Conservation (phyloP, 2,329 filamentous ascomycete species). For the Fusarium concolor region DNA sequence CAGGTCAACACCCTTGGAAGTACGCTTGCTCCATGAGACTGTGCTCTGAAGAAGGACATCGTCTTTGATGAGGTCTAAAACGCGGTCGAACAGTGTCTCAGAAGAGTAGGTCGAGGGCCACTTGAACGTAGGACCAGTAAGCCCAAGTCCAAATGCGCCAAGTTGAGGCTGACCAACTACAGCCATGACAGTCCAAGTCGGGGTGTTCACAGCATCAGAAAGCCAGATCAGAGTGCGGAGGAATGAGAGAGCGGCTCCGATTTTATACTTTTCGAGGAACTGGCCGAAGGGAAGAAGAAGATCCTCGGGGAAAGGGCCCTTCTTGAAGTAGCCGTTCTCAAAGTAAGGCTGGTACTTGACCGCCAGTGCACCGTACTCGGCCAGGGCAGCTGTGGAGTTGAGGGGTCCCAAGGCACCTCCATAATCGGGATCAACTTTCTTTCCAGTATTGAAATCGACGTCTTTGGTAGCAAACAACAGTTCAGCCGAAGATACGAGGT, state of each 20-base stretch:
- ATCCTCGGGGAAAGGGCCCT: conserved; percentile 6
- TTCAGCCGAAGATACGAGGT: background rate
- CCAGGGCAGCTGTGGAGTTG: background rate
- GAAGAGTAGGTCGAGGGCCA: conserved; percentile 21
- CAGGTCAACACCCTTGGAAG: background rate
- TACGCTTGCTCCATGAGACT: conserved; percentile 11
- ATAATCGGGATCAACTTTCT: conserved; percentile 16
- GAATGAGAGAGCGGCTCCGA: conserved; percentile 4
- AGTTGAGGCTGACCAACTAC: conserved; percentile 27
- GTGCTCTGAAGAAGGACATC: conserved; percentile 30
- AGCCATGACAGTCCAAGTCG: conserved; percentile 32
- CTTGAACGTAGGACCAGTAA: conserved; percentile 19
- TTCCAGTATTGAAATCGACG: conserved; percentile 25
- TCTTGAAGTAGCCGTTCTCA: conserved; percentile 32
- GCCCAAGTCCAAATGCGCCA: conserved; percentile 8
- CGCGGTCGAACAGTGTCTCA: conserved; percentile 21
- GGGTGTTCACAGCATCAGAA: conserved; percentile 9
- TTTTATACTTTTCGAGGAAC: conserved; percentile 12
- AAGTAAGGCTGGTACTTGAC: conserved; percentile 29
- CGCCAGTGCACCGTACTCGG: conserved; percentile 9
- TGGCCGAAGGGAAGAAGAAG: conserved; percentile 30
- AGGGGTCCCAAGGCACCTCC: conserved; percentile 1
- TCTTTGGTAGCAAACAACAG: conserved; percentile 6
- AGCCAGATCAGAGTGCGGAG: conserved; percentile 25
- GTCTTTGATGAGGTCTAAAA: conserved; percentile 6